A percentile compares a stretch with the other conserved stretches of the same genome.
Evolutionary conservation across 2,329 filamentous ascomycete genomes (phyloP).

Genomic region (Didymellaceae sp.): DNA sequence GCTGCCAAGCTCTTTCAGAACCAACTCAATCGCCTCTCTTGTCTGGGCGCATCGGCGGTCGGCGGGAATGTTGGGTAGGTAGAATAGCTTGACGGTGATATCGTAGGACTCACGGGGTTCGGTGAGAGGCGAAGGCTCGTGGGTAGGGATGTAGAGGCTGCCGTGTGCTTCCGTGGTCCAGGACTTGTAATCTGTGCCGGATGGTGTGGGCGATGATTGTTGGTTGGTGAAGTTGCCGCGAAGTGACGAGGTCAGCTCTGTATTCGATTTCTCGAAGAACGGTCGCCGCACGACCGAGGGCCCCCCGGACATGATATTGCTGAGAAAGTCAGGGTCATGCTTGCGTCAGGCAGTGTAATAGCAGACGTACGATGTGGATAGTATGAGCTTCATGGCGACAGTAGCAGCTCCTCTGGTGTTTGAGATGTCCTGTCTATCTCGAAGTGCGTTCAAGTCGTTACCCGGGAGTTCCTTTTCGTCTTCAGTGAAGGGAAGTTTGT

Average conservation of each 20-base stretch:
- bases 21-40: constrained; percentile 77
- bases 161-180: constrained; percentile 69
- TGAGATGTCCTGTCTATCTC: not conserved
- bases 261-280: constrained; percentile 82
- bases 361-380: constrained; percentile 80
- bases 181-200: constrained; percentile 52
- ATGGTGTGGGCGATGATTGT: constrained; percentile 62
- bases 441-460: too few relatives aligned
- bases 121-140: constrained; percentile 72
- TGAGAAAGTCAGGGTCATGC: constrained; percentile 57
- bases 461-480: not conserved
- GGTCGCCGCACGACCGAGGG: constrained; percentile 84
- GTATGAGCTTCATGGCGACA: constrained; percentile 75
- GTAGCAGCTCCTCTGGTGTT: not conserved
- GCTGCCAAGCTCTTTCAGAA: constrained; percentile 79
- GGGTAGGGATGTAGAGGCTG: constrained; percentile 76
- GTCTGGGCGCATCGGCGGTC: constrained; percentile 73
- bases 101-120: constrained; percentile 89
- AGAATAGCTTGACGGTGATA: constrained; percentile 95
- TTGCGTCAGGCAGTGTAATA: too few relatives aligned
- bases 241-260: constrained; percentile 88
- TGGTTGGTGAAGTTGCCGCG: constrained; percentile 81
- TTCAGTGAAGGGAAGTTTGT: constrained; percentile 12
- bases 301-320: constrained; percentile 85
- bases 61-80: constrained; percentile 74